Conservation (phyloP, 495 filamentous ascomycete species). For the Aspergillus steynii region DNA sequence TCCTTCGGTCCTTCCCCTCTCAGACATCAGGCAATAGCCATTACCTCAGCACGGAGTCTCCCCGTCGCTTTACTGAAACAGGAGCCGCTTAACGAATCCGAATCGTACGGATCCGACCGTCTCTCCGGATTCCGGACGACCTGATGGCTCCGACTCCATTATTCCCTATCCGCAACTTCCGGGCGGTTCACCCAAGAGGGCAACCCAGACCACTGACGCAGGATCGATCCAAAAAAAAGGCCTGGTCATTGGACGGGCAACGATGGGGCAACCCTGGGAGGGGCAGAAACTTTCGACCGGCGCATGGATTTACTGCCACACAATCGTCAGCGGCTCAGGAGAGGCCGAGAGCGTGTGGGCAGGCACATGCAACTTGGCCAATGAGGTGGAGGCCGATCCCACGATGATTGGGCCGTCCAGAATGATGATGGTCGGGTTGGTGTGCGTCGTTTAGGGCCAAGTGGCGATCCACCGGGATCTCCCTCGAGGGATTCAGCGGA, state of each 20-base stretch:
- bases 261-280: neutral
- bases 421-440: neutral
- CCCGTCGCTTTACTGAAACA: neutral
- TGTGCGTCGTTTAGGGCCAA: neutral
- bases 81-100: neutral
- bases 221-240: neutral
- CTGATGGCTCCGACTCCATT: neutral
- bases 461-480: conserved; percentile 6
- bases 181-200: neutral
- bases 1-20: neutral
- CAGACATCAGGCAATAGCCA: neutral
- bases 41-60: neutral
- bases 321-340: conserved; percentile 1
- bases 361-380: no score
- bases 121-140: no score
- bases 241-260: neutral
- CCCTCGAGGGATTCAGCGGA: neutral
- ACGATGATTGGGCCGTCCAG: neutral
- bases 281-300: conserved; percentile 5
- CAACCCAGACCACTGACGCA: neutral
- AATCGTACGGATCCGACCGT: neutral
- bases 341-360: neutral
- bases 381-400: neutral
- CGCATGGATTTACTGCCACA: neutral
- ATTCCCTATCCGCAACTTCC: neutral